Evolutionary conservation across 2,329 filamentous ascomycete genomes (phyloP).

Genomic region (Talaromyces atroroseus): DNA sequence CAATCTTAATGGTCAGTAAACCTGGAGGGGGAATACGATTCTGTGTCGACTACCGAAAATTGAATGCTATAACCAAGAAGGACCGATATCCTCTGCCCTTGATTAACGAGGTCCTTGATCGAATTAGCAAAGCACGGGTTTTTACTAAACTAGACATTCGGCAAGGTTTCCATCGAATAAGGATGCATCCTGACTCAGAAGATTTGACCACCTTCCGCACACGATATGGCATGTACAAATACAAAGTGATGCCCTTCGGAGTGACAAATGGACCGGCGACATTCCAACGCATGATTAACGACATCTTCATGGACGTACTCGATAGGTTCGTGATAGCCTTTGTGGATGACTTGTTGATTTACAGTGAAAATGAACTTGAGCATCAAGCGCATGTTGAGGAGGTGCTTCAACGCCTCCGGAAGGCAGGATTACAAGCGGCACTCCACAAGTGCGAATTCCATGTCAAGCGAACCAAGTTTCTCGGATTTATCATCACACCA

Average conservation of each 20-base stretch:
- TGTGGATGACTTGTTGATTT: conserved; percentile 19
- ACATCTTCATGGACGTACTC: conserved; percentile 6
- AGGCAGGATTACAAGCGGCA: too few relatives aligned
- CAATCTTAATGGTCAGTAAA: conserved; percentile 14
- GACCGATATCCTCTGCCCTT: conserved; percentile 22
- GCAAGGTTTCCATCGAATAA: conserved; percentile 12
- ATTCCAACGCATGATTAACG: conserved; percentile 14
- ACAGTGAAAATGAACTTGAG: neutral
- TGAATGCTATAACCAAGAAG: conserved; percentile 24
- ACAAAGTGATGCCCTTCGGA: conserved; percentile 25
- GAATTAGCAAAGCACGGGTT: too few relatives aligned
- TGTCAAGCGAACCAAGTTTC: too few relatives aligned
- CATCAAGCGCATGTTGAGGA: neutral
- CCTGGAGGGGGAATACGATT: conserved; percentile 13
- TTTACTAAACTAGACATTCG: too few relatives aligned
- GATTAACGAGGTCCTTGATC: too few relatives aligned
- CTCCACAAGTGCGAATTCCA: too few relatives aligned
- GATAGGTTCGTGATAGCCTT: conserved; percentile 13
- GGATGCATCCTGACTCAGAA: neutral
- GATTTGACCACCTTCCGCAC: conserved; percentile 15
- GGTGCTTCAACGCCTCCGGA: neutral
- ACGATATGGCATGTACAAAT: conserved; percentile 23
- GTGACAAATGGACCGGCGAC: conserved; percentile 15
- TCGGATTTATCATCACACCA: too few relatives aligned
- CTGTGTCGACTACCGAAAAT: conserved; percentile 21